A percentile compares a stretch with the other conserved stretches of the same genome.
These are phyloP conservation scores for Thelonectria blattea DNA, from an alignment of 2,329 filamentous ascomycete species.

Conservation along the genomic window DNA sequence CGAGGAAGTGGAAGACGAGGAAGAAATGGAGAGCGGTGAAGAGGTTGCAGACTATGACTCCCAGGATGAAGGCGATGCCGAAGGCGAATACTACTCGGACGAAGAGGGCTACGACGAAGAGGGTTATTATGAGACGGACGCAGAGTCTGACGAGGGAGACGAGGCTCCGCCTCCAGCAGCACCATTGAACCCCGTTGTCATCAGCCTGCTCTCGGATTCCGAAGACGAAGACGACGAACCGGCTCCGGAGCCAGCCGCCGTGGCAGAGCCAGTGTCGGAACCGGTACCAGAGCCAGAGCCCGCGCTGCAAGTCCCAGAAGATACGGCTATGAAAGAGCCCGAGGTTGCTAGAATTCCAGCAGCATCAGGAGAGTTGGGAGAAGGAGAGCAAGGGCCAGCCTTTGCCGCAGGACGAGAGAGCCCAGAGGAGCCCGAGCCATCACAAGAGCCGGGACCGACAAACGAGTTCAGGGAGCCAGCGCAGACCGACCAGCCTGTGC, in stretches of 20 bases:
- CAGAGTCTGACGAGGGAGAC: slow-evolving; percentile 27
- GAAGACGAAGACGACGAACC: slow-evolving; percentile 49
- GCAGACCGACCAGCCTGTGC: neutral
- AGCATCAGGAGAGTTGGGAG: neutral
- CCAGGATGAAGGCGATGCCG: slow-evolving; percentile 25
- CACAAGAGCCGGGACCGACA: slow-evolving; percentile 4
- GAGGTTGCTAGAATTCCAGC: neutral
- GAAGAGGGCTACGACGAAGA: slow-evolving; percentile 39
- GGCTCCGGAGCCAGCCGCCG: neutral
- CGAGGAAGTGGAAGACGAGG: slow-evolving; percentile 38
- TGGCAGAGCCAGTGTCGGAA: slow-evolving; percentile 7
- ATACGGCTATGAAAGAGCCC: neutral
- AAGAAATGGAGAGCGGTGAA: slow-evolving; percentile 38
- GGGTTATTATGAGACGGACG: slow-evolving; percentile 25
- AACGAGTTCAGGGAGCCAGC: neutral
- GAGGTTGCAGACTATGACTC: slow-evolving; percentile 37
- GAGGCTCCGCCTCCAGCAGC: slow-evolving; percentile 18
- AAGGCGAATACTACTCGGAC: slow-evolving; percentile 18
- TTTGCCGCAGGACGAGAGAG: neutral
- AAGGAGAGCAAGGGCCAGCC: neutral
- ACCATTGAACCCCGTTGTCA: slow-evolving; percentile 49
- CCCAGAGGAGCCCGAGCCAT: neutral
- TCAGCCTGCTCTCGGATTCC: slow-evolving; percentile 55
- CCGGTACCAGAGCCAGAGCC: too few relatives aligned
- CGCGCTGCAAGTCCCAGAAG: neutral